Conservation (phyloP, 129 eudicot genomes). For the Daucus carota region DH1_v3.0 NC_030382.2:51396501-51397000, state of each 20-base stretch:
- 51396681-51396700: slow-evolving; percentile 92
- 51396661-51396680: slow-evolving; percentile 96
- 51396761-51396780: not conserved
- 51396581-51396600: slow-evolving; percentile 1
- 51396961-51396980: slow-evolving; percentile 82
- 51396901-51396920: slow-evolving; percentile 95
- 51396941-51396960: slow-evolving; percentile 58
- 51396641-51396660: slow-evolving; percentile 75
- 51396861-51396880: slow-evolving; percentile 75
- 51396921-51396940: slow-evolving; percentile 99
- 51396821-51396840: slow-evolving; percentile 50
- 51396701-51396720: slow-evolving; percentile 84
- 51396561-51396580: not conserved
- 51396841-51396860: slow-evolving; percentile 79
- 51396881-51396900: slow-evolving; percentile 97
- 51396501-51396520: not conserved
- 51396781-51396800: not conserved
- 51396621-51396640: slow-evolving; percentile 89
- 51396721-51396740: slow-evolving; percentile 31
- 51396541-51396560: not conserved
- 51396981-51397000: slow-evolving; percentile 92
- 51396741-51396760: not conserved
- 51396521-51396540: not conserved
- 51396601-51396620: slow-evolving; percentile 89
- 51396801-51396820: slow-evolving; percentile 62